phyloP scores from a whole-genome alignment of 2,329 filamentous ascomycete species.

The Hawksworthiomyces lignivorus region DNA sequence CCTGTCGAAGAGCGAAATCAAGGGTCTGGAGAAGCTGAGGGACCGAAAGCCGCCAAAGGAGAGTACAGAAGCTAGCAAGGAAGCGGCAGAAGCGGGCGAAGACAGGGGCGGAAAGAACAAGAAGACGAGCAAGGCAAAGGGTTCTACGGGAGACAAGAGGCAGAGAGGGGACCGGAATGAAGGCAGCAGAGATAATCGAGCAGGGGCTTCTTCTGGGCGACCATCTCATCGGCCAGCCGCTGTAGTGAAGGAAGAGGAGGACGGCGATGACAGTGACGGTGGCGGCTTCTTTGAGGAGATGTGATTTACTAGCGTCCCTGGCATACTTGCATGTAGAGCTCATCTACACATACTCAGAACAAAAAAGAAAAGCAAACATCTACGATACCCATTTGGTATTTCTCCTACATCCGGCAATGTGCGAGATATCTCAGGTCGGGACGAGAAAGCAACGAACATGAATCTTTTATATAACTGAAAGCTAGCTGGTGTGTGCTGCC shows the following conservation, averaged over 20 bases:
- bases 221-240: background rate
- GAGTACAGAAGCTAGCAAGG: background rate
- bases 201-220: no score
- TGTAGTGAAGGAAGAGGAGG: background rate
- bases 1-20: slow-evolving; percentile 49
- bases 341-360: no score
- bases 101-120: background rate
- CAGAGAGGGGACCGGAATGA: slow-evolving; percentile 7
- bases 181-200: no score
- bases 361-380: no score
- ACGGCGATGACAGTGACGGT: slow-evolving; percentile 22
- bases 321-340: no score
- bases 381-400: no score
- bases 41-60: slow-evolving; percentile 35
- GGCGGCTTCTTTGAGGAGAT: slow-evolving; percentile 50
- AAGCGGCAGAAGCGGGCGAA: slow-evolving; percentile 1
- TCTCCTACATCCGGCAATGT: no score
- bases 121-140: background rate
- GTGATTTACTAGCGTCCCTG: no score
- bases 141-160: background rate
- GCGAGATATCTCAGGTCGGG: no score
- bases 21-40: slow-evolving; percentile 45
- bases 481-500: no score
- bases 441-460: no score
- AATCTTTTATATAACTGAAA: no score